Evolutionary conservation across 257 asterid genomes (phyloP).

Genomic region (Solanum clarkiae): DNA sequence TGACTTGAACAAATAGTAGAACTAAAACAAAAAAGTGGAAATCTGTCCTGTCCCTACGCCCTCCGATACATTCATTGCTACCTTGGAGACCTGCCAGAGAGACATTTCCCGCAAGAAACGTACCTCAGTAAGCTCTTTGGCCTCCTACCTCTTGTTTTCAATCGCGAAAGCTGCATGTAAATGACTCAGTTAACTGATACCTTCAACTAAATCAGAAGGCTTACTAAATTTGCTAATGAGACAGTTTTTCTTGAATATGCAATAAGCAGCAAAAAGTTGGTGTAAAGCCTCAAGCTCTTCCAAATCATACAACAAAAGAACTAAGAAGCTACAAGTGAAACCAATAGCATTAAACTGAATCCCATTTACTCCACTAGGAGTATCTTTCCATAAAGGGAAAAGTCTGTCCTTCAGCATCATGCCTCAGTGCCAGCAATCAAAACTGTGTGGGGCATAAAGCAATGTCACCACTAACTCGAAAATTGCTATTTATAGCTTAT

Average conservation of each 20-base stretch:
- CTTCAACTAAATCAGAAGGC: background rate
- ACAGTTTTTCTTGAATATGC: background rate
- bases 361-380: background rate
- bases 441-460: background rate
- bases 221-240: background rate
- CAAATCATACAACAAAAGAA: background rate
- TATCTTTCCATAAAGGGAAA: background rate
- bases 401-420: background rate
- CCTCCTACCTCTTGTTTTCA: conserved; percentile 56
- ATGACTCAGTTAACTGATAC: background rate
- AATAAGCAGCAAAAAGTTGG: background rate
- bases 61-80: conserved; percentile 7
- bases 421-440: background rate
- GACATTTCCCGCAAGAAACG: conserved; percentile 71
- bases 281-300: background rate
- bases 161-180: conserved; percentile 53
- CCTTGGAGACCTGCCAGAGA: conserved; percentile 58
- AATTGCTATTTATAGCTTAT: background rate
- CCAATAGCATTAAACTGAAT: background rate
- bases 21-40: conserved; percentile 1
- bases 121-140: conserved; percentile 47
- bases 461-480: background rate
- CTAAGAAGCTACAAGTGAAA: background rate
- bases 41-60: background rate
- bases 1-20: conserved; percentile 8